Conservation (phyloP, 73 alveolate genomes). For the Paramecium sonneborni region DNA sequence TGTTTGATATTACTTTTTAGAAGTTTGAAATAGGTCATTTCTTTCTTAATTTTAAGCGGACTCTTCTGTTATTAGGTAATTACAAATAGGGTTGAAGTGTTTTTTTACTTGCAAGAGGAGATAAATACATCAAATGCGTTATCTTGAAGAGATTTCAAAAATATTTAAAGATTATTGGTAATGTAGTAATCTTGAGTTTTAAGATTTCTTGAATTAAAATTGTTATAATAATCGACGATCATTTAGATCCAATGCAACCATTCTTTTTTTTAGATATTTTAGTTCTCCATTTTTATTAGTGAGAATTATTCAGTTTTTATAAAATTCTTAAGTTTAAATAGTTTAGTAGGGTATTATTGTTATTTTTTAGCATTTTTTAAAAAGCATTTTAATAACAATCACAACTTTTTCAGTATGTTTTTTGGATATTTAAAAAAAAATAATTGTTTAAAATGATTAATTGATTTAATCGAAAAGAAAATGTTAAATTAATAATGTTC, state of each 20-base stretch:
- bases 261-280: neutral
- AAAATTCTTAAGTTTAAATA: neutral
- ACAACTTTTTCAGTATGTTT: neutral
- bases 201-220: neutral
- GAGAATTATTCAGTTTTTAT: neutral
- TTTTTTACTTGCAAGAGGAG: neutral
- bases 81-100: neutral
- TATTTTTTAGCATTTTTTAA: neutral
- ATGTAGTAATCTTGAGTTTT: neutral
- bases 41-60: neutral
- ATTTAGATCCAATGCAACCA: slow-evolving; percentile 19
- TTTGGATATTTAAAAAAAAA: neutral
- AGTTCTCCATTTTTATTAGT: neutral
- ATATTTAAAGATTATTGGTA: neutral
- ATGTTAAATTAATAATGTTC: neutral
- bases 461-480: neutral
- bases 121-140: neutral
- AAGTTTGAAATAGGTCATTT: neutral
- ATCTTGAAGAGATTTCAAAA: neutral
- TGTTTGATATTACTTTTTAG: neutral
- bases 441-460: neutral
- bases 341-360: neutral
- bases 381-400: neutral
- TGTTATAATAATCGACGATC: neutral
- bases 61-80: neutral